Conservation (phyloP, 163 green algal genomes). For the Dunaliella salina region DNA sequence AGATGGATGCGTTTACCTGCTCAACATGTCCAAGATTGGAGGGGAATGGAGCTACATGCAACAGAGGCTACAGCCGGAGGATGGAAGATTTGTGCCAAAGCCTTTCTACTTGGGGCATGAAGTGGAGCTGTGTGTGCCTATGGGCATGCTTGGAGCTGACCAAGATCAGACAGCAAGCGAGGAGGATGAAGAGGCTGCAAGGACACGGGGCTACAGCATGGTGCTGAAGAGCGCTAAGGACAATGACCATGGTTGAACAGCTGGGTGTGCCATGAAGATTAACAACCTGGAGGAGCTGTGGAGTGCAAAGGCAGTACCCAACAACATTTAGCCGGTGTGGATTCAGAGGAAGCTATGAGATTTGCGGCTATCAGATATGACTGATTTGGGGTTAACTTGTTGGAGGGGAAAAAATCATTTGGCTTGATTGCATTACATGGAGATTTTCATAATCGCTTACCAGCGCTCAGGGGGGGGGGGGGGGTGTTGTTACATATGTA, state of each 20-base stretch:
- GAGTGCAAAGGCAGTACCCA: neutral
- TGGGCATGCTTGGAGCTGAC: neutral
- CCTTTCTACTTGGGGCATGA: neutral
- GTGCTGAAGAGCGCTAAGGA: neutral
- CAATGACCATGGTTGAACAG: no score
- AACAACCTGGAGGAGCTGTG: neutral
- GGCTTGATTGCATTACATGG: no score
- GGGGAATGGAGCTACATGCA: neutral
- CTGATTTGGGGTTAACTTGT: no score
- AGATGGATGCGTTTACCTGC: neutral
- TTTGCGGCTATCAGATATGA: no score
- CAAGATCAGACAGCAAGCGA: neutral
- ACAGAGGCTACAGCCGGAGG: neutral
- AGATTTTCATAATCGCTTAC: no score
- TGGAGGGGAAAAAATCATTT: no score
- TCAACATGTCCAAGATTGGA: neutral
- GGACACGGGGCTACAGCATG: neutral
- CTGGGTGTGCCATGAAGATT: neutral
- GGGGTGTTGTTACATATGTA: no score
- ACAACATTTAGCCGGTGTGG: no score
- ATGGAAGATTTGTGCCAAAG: neutral
- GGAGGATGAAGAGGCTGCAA: neutral
- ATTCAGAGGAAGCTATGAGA: no score
- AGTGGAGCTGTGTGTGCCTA: neutral
- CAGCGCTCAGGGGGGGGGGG: no score